Evolutionary conservation across 306 rosid genomes (phyloP).

Genomic region (apple (Malus domestica)): DNA sequence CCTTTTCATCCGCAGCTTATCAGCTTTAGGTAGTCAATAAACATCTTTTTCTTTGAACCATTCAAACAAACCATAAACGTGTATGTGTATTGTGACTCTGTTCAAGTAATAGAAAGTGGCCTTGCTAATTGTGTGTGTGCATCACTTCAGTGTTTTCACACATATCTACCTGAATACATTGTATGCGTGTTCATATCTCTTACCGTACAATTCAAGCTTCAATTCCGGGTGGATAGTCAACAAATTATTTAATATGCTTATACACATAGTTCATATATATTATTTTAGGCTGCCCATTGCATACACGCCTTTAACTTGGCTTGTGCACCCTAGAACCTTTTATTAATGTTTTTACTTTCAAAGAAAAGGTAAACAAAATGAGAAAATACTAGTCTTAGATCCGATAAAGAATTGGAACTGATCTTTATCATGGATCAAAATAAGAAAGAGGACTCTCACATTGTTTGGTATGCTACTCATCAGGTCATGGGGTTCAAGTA

Average conservation of each 20-base stretch:
- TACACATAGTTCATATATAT: background rate
- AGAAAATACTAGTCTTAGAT: background rate
- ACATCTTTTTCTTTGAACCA: conserved; percentile 8
- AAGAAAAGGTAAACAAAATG: background rate
- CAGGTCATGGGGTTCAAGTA: background rate
- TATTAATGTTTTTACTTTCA: background rate
- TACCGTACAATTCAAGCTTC: background rate
- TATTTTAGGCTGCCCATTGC: background rate
- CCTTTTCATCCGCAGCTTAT: conserved; percentile 76
- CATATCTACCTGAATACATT: background rate
- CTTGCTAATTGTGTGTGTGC: background rate
- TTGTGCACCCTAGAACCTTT: background rate
- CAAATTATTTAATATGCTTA: background rate
- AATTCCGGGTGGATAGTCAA: background rate
- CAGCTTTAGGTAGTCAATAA: conserved; percentile 70
- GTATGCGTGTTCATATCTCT: background rate
- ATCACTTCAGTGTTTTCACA: background rate
- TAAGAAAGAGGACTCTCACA: too few relatives aligned
- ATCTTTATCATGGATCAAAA: too few relatives aligned
- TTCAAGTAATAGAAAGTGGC: background rate
- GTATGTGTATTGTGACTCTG: background rate
- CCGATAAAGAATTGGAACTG: background rate
- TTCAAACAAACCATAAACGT: background rate
- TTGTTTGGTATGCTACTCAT: background rate
- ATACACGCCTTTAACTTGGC: background rate